Percentiles rank a stretch among this genome's conserved stretches.
Evolutionary conservation across 1,284 basidiomycete species (phyloP).

Genomic region (Microbotryum violaceum): DNA sequence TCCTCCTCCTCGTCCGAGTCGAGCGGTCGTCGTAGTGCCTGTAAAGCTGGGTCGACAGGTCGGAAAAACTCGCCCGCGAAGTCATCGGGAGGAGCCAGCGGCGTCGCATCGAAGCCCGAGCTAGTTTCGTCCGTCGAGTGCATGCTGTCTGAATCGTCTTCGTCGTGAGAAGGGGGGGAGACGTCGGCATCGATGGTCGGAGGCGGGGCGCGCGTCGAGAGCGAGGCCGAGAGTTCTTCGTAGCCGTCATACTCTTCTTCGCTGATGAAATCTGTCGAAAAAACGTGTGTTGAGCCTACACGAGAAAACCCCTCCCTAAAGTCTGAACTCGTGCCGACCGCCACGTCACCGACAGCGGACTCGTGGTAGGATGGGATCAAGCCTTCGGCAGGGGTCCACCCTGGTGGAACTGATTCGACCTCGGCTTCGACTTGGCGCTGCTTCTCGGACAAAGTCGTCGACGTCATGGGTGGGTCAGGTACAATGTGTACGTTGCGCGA

Average conservation of each 20-base stretch:
- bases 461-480: slow-evolving; percentile 6
- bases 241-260: slow-evolving; percentile 32
- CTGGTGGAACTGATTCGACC: neutral
- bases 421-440: slow-evolving; percentile 19
- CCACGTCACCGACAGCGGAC: neutral
- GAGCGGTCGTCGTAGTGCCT: too few species aligned
- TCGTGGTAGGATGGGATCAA: slow-evolving; percentile 27
- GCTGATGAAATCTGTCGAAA: neutral
- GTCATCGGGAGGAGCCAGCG: too few species aligned
- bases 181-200: slow-evolving; percentile 30
- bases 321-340: neutral
- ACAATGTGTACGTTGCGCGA: slow-evolving; percentile 14
- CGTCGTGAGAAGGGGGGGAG: slow-evolving; percentile 14
- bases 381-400: slow-evolving; percentile 16
- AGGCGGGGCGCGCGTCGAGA: slow-evolving; percentile 16
- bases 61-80: too few species aligned
- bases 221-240: slow-evolving; percentile 23
- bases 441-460: slow-evolving; percentile 13
- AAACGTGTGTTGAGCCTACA: neutral
- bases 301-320: neutral
- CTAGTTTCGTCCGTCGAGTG: too few species aligned
- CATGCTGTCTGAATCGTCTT: too few species aligned
- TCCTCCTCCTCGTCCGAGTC: too few species aligned
- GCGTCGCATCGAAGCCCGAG: too few species aligned
- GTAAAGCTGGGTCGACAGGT: too few species aligned